Evolutionary conservation across 768 basidiomycete genomes (phyloP).

Genomic region (Russula emetica): DNA sequence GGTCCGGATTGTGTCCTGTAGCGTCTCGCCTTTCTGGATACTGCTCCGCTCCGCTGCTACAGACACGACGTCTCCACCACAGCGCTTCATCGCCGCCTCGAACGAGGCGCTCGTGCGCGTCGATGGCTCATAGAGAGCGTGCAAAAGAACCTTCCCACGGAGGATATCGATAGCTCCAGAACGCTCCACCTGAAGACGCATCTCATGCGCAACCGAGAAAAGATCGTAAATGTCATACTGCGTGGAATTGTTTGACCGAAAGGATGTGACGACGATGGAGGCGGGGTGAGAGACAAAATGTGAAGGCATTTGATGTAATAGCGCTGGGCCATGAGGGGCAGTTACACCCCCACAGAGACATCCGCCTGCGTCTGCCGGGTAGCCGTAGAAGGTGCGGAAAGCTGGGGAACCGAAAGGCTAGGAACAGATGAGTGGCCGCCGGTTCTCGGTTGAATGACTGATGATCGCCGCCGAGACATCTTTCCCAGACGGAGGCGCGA

Average conservation of each 20-base stretch:
- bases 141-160: conserved; percentile 84
- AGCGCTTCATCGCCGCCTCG: conserved; percentile 98
- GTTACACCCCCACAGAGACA: conserved; percentile 1
- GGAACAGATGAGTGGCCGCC: background rate
- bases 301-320: conserved; percentile 40
- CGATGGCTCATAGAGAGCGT: conserved; percentile 93
- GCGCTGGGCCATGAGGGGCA: conserved; percentile 35
- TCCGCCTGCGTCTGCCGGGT: conserved; percentile 14
- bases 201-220: conserved; percentile 92
- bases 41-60: conserved; percentile 79
- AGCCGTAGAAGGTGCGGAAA: conserved; percentile 9
- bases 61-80: conserved; percentile 92
- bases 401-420: conserved; percentile 7
- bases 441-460: conserved; percentile 18
- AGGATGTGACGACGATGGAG: conserved; percentile 90
- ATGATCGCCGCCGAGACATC: conserved; percentile 60
- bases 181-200: conserved; percentile 93
- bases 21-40: conserved; percentile 87
- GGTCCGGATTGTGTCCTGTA: conserved; percentile 91
- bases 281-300: conserved; percentile 67
- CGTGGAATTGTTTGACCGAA: conserved; percentile 88
- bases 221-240: conserved; percentile 88
- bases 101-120: conserved; percentile 95
- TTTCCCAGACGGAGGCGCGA: conserved; percentile 54
- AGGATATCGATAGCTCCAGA: conserved; percentile 84